These are phyloP conservation scores for Cytospora leucostoma DNA, from an alignment of 2,329 filamentous ascomycete species.

Conservation along the genomic window DNA sequence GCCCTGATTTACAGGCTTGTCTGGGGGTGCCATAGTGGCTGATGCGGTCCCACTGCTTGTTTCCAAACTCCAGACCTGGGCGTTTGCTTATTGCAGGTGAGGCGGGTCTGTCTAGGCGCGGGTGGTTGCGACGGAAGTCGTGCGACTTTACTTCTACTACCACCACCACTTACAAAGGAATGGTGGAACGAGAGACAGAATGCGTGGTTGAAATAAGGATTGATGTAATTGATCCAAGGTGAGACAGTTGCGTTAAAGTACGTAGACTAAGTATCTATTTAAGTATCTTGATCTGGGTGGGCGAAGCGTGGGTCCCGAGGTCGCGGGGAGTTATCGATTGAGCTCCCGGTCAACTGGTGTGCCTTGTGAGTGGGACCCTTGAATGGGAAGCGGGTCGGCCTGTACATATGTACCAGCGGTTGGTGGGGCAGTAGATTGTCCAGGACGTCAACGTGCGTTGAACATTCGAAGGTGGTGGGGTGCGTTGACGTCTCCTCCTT, in stretches of 20 bases:
- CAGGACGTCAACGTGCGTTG: background rate
- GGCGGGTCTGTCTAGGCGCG: background rate
- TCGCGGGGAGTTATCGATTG: slow-evolving; percentile 18
- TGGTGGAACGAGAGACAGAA: slow-evolving; percentile 1
- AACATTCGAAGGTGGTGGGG: background rate
- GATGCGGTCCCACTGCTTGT: slow-evolving; percentile 17
- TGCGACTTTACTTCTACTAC: slow-evolving; percentile 5
- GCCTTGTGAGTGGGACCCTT: slow-evolving; percentile 19
- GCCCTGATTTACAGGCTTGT: background rate
- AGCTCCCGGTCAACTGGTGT: background rate
- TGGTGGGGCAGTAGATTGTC: background rate
- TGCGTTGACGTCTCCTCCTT: background rate
- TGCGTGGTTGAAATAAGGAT: background rate
- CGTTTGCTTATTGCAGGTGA: slow-evolving; percentile 3
- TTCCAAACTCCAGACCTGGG: background rate
- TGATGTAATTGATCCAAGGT: background rate
- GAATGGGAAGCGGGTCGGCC: slow-evolving; percentile 17
- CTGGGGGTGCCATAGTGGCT: slow-evolving; percentile 21
- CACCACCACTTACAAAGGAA: background rate
- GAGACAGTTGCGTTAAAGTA: slow-evolving; percentile 10
- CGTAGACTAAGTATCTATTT: background rate
- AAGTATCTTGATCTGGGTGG: slow-evolving; percentile 25
- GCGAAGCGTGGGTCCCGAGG: slow-evolving; percentile 14
- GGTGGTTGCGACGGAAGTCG: slow-evolving; percentile 6
- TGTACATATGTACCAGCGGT: background rate